Evolutionary conservation across 2,329 filamentous ascomycete genomes (phyloP).

Genomic region (Paradendryphiella salina): DNA sequence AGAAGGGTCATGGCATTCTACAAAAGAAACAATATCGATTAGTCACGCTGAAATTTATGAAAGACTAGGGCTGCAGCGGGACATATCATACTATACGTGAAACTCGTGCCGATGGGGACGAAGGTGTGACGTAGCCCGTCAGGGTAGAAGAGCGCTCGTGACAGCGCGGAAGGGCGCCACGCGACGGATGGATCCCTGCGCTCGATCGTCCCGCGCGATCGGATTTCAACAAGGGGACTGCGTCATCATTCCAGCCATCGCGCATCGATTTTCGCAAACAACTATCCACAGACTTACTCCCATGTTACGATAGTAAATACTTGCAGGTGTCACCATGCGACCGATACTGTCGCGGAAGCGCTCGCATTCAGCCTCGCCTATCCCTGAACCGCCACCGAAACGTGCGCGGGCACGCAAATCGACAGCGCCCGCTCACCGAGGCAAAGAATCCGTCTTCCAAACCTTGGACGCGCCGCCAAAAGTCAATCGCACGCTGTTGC

Average conservation of each 20-base stretch:
- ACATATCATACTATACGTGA: neutral
- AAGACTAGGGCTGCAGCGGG: neutral
- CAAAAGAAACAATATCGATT: neutral
- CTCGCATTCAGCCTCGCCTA: conserved; percentile 54
- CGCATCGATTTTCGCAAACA: neutral
- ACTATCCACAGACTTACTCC: neutral
- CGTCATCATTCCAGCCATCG: conserved; percentile 30
- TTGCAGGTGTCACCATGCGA: conserved; percentile 58
- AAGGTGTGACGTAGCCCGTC: neutral
- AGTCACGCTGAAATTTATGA: neutral
- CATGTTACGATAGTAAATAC: conserved; percentile 4
- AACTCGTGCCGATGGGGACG: neutral
- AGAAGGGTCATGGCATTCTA: conserved; percentile 18
- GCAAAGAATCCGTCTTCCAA: conserved; percentile 51
- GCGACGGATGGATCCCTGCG: conserved; percentile 20
- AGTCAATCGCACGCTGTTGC: conserved; percentile 36
- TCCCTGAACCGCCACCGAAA: conserved; percentile 41
- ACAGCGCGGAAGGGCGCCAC: conserved; percentile 18
- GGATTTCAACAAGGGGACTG: conserved; percentile 21
- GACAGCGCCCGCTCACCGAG: conserved; percentile 24
- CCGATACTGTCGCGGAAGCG: conserved; percentile 70
- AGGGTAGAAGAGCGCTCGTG: conserved; percentile 15
- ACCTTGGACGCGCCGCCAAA: conserved; percentile 49
- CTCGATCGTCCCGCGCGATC: conserved; percentile 27
- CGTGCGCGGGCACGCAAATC: conserved; percentile 24